Conservation (phyloP, 2,329 filamentous ascomycete genomes). For the Harringtonia aguacate region DNA sequence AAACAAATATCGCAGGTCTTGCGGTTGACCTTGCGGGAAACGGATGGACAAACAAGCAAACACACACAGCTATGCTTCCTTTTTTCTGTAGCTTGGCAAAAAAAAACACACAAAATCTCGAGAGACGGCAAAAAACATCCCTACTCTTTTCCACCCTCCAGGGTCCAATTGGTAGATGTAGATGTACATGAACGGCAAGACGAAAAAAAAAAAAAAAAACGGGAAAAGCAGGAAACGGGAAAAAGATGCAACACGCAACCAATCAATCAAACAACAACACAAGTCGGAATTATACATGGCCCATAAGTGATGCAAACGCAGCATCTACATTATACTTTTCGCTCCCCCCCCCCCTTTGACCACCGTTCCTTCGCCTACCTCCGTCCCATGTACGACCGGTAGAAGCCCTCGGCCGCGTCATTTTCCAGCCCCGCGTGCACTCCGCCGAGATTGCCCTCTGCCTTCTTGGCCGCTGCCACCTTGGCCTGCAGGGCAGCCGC, state of each 20-base stretch:
- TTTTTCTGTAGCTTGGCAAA: no score
- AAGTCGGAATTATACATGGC: background rate
- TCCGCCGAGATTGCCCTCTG: constrained; percentile 50
- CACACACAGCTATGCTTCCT: no score
- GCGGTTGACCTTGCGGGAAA: no score
- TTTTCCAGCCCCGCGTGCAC: constrained; percentile 50
- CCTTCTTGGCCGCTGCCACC: constrained; percentile 72
- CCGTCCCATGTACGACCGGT: constrained; percentile 73
- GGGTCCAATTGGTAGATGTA: background rate
- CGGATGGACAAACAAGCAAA: no score
- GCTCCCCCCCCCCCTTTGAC: background rate
- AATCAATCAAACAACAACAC: no score
- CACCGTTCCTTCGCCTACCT: constrained; percentile 31
- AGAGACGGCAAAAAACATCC: no score
- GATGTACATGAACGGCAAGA: no score
- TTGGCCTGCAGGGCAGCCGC: constrained; percentile 72
- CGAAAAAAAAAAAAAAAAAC: background rate
- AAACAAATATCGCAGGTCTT: no score
- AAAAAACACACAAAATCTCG: no score
- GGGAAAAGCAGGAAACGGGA: no score
- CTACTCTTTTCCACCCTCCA: background rate
- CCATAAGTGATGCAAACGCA: background rate
- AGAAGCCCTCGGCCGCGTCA: constrained; percentile 79
- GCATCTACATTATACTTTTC: no score
- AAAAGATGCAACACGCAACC: no score